These are phyloP conservation scores for Hypoxylon sp. DNA, from an alignment of 2,329 filamentous ascomycete genomes.

Conservation along the genomic window DNA sequence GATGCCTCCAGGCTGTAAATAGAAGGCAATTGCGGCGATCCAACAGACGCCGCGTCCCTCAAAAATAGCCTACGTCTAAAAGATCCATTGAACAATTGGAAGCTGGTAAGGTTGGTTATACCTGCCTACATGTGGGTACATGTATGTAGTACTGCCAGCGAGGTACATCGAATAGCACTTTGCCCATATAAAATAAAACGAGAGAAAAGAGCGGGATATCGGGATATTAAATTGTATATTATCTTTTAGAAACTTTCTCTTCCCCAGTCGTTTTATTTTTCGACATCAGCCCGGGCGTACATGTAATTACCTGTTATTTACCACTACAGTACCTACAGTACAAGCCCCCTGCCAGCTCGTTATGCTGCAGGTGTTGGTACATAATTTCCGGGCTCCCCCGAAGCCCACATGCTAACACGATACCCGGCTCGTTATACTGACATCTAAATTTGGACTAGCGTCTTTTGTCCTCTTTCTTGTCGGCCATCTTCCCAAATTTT, in stretches of 20 bases:
- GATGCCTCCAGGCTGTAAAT: neutral
- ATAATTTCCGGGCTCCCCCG: conserved; percentile 2
- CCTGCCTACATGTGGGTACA: no score
- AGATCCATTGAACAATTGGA: neutral
- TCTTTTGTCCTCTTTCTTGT: neutral
- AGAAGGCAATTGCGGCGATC: neutral
- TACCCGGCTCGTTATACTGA: neutral
- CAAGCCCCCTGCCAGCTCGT: neutral
- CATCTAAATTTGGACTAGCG: neutral
- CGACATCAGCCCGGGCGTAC: neutral
- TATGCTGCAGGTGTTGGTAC: neutral
- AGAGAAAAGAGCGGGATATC: neutral
- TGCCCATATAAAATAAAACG: neutral
- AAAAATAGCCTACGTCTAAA: neutral
- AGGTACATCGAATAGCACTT: neutral
- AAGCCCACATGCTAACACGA: neutral
- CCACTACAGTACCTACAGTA: neutral
- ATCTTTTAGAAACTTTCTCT: neutral
- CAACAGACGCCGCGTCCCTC: neutral
- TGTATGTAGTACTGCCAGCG: neutral
- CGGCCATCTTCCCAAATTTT: no score
- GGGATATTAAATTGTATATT: neutral
- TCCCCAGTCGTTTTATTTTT: neutral
- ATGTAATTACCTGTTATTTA: neutral
- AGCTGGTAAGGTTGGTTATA: neutral